These are phyloP conservation scores for Wickerhamiella brachini DNA, from an alignment of 805 yeast species.

Conservation along the genomic window DNA sequence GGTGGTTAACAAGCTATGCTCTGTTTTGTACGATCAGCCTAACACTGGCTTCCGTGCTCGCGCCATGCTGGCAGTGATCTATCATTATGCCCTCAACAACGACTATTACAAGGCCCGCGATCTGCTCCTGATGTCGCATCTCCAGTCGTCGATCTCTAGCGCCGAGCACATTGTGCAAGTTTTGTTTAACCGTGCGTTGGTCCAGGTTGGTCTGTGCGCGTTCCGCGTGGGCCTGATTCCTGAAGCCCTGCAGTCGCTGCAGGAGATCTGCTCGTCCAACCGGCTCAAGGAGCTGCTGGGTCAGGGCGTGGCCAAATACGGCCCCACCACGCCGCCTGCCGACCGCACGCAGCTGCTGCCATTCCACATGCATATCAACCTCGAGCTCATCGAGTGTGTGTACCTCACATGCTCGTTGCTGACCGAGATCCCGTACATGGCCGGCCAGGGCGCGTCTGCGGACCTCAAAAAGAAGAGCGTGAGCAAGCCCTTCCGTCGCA, in stretches of 20 bases:
- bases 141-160: slow-evolving; percentile 68
- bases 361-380: slow-evolving; percentile 94
- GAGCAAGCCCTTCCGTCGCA: slow-evolving; percentile 77
- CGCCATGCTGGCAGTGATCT: slow-evolving; percentile 74
- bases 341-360: slow-evolving; percentile 82
- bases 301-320: slow-evolving; percentile 69
- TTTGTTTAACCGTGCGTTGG: slow-evolving; percentile 86
- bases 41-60: slow-evolving; percentile 61
- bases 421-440: slow-evolving; percentile 83
- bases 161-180: slow-evolving; percentile 83
- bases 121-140: slow-evolving; percentile 71
- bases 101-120: slow-evolving; percentile 76
- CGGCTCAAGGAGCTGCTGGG: slow-evolving; percentile 87
- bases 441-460: slow-evolving; percentile 41
- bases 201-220: slow-evolving; percentile 90
- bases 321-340: slow-evolving; percentile 12
- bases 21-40: slow-evolving; percentile 50
- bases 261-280: slow-evolving; percentile 75
- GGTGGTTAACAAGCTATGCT: slow-evolving; percentile 51
- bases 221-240: slow-evolving; percentile 77
- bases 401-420: slow-evolving; percentile 81
- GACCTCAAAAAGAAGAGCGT: slow-evolving; percentile 51
- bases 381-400: slow-evolving; percentile 87
- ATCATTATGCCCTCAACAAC: slow-evolving; percentile 83
- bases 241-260: slow-evolving; percentile 76